These are phyloP conservation scores for Cerrena zonata DNA, from an alignment of 1,284 basidiomycete species.

Conservation along the genomic window DNA sequence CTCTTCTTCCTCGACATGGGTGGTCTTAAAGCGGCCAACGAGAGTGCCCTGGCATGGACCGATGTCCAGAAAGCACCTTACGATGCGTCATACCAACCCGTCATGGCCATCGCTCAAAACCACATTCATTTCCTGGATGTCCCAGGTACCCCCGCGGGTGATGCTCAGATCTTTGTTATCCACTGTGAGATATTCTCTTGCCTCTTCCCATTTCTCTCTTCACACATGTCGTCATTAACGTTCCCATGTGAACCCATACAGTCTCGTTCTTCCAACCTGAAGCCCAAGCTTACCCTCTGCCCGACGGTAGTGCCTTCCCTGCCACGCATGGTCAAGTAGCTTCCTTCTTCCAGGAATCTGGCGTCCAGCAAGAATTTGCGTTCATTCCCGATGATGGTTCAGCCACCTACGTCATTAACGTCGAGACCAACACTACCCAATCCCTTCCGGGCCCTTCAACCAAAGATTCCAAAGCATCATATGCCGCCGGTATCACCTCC, in stretches of 20 bases:
- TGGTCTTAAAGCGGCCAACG: slow-evolving; percentile 51
- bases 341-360: slow-evolving; percentile 64
- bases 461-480: slow-evolving; percentile 63
- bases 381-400: slow-evolving; percentile 81
- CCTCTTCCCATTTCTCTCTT: background rate
- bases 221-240: slow-evolving; percentile 1
- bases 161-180: slow-evolving; percentile 77
- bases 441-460: slow-evolving; percentile 60
- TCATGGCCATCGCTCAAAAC: slow-evolving; percentile 75
- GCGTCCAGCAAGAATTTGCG: slow-evolving; percentile 76
- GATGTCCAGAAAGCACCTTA: slow-evolving; percentile 52
- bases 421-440: slow-evolving; percentile 75
- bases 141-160: slow-evolving; percentile 59
- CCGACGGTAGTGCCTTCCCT: slow-evolving; percentile 60
- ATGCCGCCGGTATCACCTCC: slow-evolving; percentile 64
- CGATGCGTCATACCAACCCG: slow-evolving; percentile 54
- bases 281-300: slow-evolving; percentile 55
- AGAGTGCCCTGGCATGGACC: slow-evolving; percentile 55
- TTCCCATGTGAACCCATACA: slow-evolving; percentile 31
- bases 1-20: slow-evolving; percentile 67
- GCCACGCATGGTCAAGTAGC: slow-evolving; percentile 67
- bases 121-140: slow-evolving; percentile 77
- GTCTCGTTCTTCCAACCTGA: slow-evolving; percentile 77
- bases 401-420: slow-evolving; percentile 73
- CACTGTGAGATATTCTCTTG: slow-evolving; percentile 57